Conservation (phyloP, 2,329 filamentous ascomycete genomes). For the Aspergillus chevalieri region DNA sequence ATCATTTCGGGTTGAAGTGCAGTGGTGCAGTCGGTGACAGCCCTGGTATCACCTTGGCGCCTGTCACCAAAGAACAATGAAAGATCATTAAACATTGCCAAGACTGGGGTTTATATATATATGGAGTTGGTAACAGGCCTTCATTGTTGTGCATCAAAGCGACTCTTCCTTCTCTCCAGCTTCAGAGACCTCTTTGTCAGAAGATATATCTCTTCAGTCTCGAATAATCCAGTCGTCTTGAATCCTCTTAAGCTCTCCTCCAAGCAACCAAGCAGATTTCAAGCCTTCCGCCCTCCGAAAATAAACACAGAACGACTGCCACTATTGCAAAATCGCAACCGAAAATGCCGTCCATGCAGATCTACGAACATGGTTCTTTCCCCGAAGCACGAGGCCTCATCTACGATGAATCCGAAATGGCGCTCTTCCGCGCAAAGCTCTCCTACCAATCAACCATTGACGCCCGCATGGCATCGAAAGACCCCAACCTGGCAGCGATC, state of each 20-base stretch:
- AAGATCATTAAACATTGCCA: background rate
- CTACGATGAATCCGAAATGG: constrained; percentile 35
- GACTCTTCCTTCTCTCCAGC: background rate
- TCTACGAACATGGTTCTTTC: constrained; percentile 15
- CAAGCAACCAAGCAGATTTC: background rate
- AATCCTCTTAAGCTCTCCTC: background rate
- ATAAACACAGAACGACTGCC: background rate
- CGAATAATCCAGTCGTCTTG: background rate
- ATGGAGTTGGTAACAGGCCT: background rate
- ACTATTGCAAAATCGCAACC: background rate
- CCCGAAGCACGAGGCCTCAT: constrained; percentile 29
- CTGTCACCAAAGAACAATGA: constrained; percentile 3
- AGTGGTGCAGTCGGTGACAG: constrained; percentile 14
- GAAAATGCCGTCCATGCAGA: constrained; percentile 19
- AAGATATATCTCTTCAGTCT: background rate
- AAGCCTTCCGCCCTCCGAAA: background rate
- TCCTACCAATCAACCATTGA: constrained; percentile 31
- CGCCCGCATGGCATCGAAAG: constrained; percentile 25
- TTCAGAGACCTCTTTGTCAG: background rate
- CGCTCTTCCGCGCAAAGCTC: constrained; percentile 30
- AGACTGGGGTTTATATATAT: background rate
- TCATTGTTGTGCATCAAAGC: background rate
- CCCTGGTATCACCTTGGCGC: constrained; percentile 14
- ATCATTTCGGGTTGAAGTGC: constrained; percentile 4
- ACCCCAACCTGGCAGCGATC: constrained; percentile 28